A percentile compares a stretch with the other conserved stretches of the same genome.
phyloP scores from a whole-genome alignment of 495 filamentous ascomycete species.

The Lepidopterella palustris region DNA sequence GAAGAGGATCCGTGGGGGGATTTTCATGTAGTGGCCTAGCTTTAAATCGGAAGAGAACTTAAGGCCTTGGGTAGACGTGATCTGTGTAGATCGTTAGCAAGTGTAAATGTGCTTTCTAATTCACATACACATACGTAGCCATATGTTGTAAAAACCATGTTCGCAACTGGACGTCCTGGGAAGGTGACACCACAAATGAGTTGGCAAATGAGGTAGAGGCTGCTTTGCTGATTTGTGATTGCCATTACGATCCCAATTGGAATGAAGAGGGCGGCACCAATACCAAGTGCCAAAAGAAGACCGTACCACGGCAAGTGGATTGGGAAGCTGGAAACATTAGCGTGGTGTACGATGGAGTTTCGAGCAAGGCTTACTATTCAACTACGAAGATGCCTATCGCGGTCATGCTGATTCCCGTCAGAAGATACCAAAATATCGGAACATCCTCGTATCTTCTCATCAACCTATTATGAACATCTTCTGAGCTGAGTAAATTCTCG shows the following conservation, averaged over 20 bases:
- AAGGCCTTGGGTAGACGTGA: conserved; percentile 74
- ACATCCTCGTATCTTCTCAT: conserved; percentile 72
- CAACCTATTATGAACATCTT: conserved; percentile 72
- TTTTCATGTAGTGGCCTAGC: conserved; percentile 90
- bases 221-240: conserved; percentile 75
- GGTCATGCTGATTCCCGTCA: conserved; percentile 61
- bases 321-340: conserved; percentile 51
- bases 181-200: conserved; percentile 73
- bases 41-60: conserved; percentile 85
- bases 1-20: conserved; percentile 76
- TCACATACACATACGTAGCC: conserved; percentile 42
- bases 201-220: conserved; percentile 76
- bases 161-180: conserved; percentile 74
- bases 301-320: conserved; percentile 74
- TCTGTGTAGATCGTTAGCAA: conserved; percentile 40
- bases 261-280: conserved; percentile 67
- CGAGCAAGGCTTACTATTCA: conserved; percentile 51
- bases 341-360: not conserved
- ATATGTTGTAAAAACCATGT: conserved; percentile 86
- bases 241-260: conserved; percentile 82
- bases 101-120: not conserved
- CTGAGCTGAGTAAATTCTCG: conserved; percentile 55
- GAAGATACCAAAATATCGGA: conserved; percentile 69
- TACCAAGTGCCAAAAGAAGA: conserved; percentile 64
- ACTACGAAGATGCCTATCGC: conserved; percentile 77